Evolutionary conservation across 129 eudicot species (phyloP).

Genomic region (Lonicera japonica): DNA sequence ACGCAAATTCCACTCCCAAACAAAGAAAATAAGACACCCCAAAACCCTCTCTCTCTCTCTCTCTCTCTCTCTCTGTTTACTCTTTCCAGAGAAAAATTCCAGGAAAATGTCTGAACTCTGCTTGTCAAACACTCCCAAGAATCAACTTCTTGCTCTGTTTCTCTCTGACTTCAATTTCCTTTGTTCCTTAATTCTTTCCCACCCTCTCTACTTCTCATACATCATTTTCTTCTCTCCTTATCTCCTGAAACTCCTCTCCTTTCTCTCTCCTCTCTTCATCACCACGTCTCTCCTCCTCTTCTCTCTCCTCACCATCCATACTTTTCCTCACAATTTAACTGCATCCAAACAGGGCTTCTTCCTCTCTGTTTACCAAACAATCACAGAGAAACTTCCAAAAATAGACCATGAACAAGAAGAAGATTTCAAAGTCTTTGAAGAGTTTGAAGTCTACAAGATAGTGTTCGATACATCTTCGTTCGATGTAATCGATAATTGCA

Average conservation of each 20-base stretch:
- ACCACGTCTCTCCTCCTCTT: conserved; percentile 45
- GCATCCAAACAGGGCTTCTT: background rate
- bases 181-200: conserved; percentile 43
- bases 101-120: background rate
- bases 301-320: conserved; percentile 26
- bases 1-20: conserved; percentile 4
- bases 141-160: conserved; percentile 22
- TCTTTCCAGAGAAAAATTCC: no score
- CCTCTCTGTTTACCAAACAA: conserved; percentile 17
- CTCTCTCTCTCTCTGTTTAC: conserved; percentile 24
- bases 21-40: conserved; percentile 5
- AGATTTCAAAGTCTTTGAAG: conserved; percentile 33
- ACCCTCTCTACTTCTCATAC: conserved; percentile 65
- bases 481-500: conserved; percentile 8
- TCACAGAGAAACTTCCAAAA: background rate
- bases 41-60: background rate
- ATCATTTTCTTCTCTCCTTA: conserved; percentile 75
- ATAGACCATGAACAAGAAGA: conserved; percentile 18
- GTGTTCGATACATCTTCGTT: conserved; percentile 27
- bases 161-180: conserved; percentile 29
- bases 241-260: conserved; percentile 46
- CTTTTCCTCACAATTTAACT: no score
- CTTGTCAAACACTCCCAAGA: conserved; percentile 15
- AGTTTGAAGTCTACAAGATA: conserved; percentile 45
- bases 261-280: conserved; percentile 71